These are phyloP conservation scores for Aspergillus felis DNA, from an alignment of 2,329 filamentous ascomycete genomes.

Conservation along the genomic window DNA sequence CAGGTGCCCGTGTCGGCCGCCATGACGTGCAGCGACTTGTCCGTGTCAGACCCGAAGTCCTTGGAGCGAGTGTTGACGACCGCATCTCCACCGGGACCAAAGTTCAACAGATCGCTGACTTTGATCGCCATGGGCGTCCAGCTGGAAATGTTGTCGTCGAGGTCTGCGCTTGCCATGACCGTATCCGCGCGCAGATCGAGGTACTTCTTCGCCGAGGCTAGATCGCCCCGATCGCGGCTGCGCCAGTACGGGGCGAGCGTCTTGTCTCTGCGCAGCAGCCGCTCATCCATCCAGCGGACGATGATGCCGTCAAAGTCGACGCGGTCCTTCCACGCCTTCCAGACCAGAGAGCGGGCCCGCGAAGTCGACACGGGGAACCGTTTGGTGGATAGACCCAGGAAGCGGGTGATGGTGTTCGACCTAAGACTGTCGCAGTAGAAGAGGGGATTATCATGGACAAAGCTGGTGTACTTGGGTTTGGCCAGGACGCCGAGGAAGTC, in stretches of 20 bases:
- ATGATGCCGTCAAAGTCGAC: slow-evolving; percentile 47
- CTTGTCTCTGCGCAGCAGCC: slow-evolving; percentile 45
- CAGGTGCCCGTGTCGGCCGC: slow-evolving; percentile 52
- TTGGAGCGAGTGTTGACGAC: slow-evolving; percentile 49
- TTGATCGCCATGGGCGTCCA: slow-evolving; percentile 52
- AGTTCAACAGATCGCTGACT: slow-evolving; percentile 50
- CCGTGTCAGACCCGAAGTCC: slow-evolving; percentile 47
- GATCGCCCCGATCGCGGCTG: slow-evolving; percentile 41
- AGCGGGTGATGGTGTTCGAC: slow-evolving; percentile 30
- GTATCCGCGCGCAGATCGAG: slow-evolving; percentile 46
- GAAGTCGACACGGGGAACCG: slow-evolving; percentile 45
- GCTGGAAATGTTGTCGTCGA: slow-evolving; percentile 50
- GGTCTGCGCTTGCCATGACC: slow-evolving; percentile 50
- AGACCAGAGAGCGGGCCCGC: slow-evolving; percentile 47
- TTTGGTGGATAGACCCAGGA: slow-evolving; percentile 32
- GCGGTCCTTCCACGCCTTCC: slow-evolving; percentile 49
- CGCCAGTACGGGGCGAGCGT: slow-evolving; percentile 46
- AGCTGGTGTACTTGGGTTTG: slow-evolving; percentile 42
- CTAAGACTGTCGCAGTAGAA: slow-evolving; percentile 43
- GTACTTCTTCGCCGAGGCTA: slow-evolving; percentile 42
- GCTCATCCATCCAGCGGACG: slow-evolving; percentile 50
- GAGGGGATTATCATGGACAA: slow-evolving; percentile 51
- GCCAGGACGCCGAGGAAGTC: slow-evolving; percentile 42
- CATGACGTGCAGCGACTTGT: slow-evolving; percentile 49
- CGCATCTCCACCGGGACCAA: slow-evolving; percentile 52